Evolutionary conservation across 1,139 yeast species (phyloP), one percentile per base, ranked within the genome.

Genomic region (Yamadazyma epiphylla): DNA sequence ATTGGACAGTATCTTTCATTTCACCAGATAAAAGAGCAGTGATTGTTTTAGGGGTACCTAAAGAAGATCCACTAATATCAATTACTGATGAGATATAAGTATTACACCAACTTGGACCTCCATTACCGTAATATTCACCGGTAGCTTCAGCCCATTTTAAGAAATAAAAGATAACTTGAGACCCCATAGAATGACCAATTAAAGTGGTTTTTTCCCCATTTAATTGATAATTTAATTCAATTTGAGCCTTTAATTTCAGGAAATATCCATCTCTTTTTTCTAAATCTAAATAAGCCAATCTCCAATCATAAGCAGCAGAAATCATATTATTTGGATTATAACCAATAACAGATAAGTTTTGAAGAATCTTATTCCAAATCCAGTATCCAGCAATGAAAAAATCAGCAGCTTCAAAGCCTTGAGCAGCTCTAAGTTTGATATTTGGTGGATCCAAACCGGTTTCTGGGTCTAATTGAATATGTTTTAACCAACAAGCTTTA

Each of bases 341-440:
- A 0, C 96, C 96, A 40, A 94, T 74, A 1, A 87, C 97, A 2
- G 96, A 95, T 42, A 94, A 64, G 48, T 94, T 94, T 53, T 91
- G 96, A 12, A 91, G 65, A 33, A 91, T 77, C 53, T 94, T 91
- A 54, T 87, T 87, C 98, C 98, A 91, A 46, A 91, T 86, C 98
- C 98, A 91, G 58, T 91, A 91, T 0, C 98, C 98, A 4, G 97
- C 87, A 56, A 91, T 79, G 51, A 91, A 91, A 58, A 88, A 91
- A 58, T 91, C 98, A 0, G 96, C 94, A 1, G 97, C 94, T 46
- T 91, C 97, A 58, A 91, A 86, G 0, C 98, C 98, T 52, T 86
- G 95, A 0, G 96, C 94, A 0, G 98, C 95, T 36, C 98, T 65
- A 22, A 91, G 53, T 42, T 71, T 82, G 46, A 85, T 73, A 30